Evolutionary conservation across 2,329 filamentous ascomycete genomes (phyloP).

Genomic region (Paecilomyces sp.): DNA sequence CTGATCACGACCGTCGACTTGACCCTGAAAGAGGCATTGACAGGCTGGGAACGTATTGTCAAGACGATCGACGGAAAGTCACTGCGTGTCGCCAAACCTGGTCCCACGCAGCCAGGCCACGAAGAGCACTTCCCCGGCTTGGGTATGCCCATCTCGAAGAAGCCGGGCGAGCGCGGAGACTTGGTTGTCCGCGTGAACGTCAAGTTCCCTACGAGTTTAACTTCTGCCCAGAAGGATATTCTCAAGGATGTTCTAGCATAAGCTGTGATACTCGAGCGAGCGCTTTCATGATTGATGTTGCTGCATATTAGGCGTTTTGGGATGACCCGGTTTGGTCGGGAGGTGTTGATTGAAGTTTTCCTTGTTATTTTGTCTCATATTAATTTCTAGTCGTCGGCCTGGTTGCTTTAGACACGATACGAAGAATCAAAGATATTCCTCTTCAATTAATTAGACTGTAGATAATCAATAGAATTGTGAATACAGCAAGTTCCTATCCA

Average conservation of each 20-base stretch:
- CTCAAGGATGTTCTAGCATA: slow-evolving; percentile 67
- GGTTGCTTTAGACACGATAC: not conserved
- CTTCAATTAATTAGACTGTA: not conserved
- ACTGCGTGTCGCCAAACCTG: slow-evolving; percentile 68
- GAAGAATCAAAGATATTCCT: not conserved
- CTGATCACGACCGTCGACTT: slow-evolving; percentile 72
- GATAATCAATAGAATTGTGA: not conserved
- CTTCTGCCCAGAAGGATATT: slow-evolving; percentile 68
- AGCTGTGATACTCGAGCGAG: slow-evolving; percentile 2
- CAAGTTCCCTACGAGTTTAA: slow-evolving; percentile 77
- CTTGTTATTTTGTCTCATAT: not conserved
- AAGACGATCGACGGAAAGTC: slow-evolving; percentile 89
- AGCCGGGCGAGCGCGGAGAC: slow-evolving; percentile 74
- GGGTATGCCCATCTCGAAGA: slow-evolving; percentile 96
- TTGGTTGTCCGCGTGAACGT: slow-evolving; percentile 88
- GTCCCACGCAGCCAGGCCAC: slow-evolving; percentile 78
- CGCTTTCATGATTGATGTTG: not conserved
- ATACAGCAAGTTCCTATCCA: not conserved
- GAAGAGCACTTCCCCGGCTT: slow-evolving; percentile 73
- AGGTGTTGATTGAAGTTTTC: not conserved
- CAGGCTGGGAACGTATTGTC: slow-evolving; percentile 87
- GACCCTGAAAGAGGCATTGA: slow-evolving; percentile 85
- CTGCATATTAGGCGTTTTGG: not conserved
- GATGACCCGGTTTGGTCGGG: not conserved
- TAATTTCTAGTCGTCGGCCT: not conserved